Evolutionary conservation across 176 grass and related monocot genomes (phyloP).

Genomic region (Hordeum vulgare): MorexV3_pseudomolecules_assembly NC_058523.1:335046059-335046558

Average conservation of each 20-base stretch:
- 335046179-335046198: conserved; percentile 59
- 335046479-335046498: conserved; percentile 76
- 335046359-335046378: conserved; percentile 56
- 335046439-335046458: conserved; percentile 34
- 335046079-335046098: conserved; percentile 55
- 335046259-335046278: conserved; percentile 93
- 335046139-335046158: conserved; percentile 52
- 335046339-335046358: conserved; percentile 63
- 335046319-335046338: conserved; percentile 59
- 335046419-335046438: conserved; percentile 53
- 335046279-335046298: conserved; percentile 92
- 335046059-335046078: conserved; percentile 62
- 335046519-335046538: conserved; percentile 28
- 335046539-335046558: conserved; percentile 32
- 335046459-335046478: conserved; percentile 46
- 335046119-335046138: conserved; percentile 54
- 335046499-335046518: conserved; percentile 42
- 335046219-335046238: conserved; percentile 62
- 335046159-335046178: conserved; percentile 45
- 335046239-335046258: conserved; percentile 76
- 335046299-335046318: conserved; percentile 87
- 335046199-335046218: conserved; percentile 51
- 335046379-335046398: conserved; percentile 44
- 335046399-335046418: conserved; percentile 57
- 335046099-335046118: conserved; percentile 70